Base-by-base conservation (phyloP, 2,329 filamentous ascomycete genomes). In the Catunica adiposa region DNA sequence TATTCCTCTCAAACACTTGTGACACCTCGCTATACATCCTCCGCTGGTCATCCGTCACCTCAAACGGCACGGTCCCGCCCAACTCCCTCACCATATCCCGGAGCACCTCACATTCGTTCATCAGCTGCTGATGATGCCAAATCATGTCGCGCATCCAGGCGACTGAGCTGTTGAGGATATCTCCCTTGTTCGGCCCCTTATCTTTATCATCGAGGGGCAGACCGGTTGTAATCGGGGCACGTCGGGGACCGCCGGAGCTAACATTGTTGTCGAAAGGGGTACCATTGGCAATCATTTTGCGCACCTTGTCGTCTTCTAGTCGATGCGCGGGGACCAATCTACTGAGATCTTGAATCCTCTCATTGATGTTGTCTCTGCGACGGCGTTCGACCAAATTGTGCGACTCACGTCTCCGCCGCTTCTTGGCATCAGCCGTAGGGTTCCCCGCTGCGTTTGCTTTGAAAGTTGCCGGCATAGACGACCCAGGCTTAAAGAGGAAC, bases 101-200 rank as follows among this genome's bases (percentile, higher is more conserved):
- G 52, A 97, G 77, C 65, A 95, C 85, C 60, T 94, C 84, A 66
- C 94, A 87, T 68, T 94, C 87, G 66, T 90, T 85, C 65, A 92
- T 83, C 61, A 94, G 77, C 70, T 94, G 94, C 64, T 86, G 77
- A 65, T 95, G 83, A 72, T 94, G 84, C 92, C 92, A 97, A 88
- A 97, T 95, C 54, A 98, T 75, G 70, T 98, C 92, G 60, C 90
- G 82, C 59, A 88, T 96, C 92, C 92, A 98, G 69, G 88, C 89
- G 55, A 97, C 92, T 34, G 90, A 86, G 29, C 92, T 90, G 65
- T 97, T 97, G 63, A 98, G 82, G 58, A 98, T 97, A 63, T 98
- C 92, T 51, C 92, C 92, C 71, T 98, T 98, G 74, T 97, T 97
- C 4, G 92, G 92, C 0, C 92, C 92, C 66, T 97, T 97, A 71